These are phyloP conservation scores for Cystobasidium onofrii DNA, from an alignment of 768 basidiomycete genomes.

Conservation along the genomic window DNA sequence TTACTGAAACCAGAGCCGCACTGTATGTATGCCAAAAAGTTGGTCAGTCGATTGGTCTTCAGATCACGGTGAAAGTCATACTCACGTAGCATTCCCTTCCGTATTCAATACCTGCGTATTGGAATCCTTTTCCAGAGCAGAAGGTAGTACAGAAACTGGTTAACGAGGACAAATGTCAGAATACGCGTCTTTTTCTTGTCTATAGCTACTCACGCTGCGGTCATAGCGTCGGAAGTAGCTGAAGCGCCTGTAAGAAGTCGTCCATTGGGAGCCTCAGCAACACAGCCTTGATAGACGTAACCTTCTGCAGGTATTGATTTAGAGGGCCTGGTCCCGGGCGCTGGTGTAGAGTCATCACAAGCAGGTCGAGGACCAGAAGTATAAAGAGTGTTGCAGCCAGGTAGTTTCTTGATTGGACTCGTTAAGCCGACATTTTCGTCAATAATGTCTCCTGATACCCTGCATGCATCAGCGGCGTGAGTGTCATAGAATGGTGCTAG, in stretches of 20 bases:
- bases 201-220: conserved; percentile 24
- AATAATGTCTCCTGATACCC: neutral
- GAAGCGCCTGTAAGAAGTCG: conserved; percentile 1
- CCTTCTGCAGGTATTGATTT: conserved; percentile 6
- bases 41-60: too few species aligned
- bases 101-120: conserved; percentile 5
- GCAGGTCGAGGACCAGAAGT: conserved; percentile 16
- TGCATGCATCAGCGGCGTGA: conserved; percentile 8
- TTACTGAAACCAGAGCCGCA: conserved; percentile 19
- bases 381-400: conserved; percentile 20
- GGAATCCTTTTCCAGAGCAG: neutral
- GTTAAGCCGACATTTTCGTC: conserved; percentile 24
- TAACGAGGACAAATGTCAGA: neutral
- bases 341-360: neutral
- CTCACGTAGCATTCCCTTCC: conserved; percentile 28
- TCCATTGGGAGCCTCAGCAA: conserved; percentile 20
- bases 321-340: neutral
- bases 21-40: neutral
- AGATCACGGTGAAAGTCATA: neutral
- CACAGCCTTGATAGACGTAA: conserved; percentile 3
- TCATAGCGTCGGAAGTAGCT: neutral
- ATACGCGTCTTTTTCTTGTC: too few species aligned
- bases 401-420: neutral
- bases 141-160: conserved; percentile 14
- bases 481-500: neutral